These are phyloP conservation scores for Sambucus nigra DNA, from an alignment of 129 eudicot species.

Conservation along the genomic window DNA sequence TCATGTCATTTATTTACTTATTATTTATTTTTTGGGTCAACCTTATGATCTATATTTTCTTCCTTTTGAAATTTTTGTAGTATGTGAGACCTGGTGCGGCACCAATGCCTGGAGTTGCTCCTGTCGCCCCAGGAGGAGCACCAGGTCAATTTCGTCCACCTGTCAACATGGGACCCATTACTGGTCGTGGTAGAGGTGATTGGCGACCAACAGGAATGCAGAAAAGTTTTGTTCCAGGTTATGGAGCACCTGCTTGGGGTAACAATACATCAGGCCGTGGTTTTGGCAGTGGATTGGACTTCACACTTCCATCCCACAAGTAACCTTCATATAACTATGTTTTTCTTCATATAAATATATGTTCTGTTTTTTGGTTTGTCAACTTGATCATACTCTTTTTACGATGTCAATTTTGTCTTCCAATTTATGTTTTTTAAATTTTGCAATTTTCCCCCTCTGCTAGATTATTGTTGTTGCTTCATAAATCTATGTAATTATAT, in stretches of 20 bases:
- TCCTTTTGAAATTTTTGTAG: slow-evolving; percentile 42
- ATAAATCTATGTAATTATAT: background rate
- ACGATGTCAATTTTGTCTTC: background rate
- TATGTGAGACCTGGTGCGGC: slow-evolving; percentile 97
- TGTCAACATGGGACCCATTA: slow-evolving; percentile 31
- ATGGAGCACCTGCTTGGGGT: slow-evolving; percentile 63
- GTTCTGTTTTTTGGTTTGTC: background rate
- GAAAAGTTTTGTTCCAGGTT: slow-evolving; percentile 75
- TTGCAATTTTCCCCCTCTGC: too few relatives aligned
- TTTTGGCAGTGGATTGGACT: slow-evolving; percentile 80
- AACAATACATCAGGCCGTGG: slow-evolving; percentile 74
- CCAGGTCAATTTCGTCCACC: slow-evolving; percentile 88
- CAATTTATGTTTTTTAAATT: background rate
- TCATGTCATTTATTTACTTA: too few relatives aligned
- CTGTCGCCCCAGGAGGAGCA: slow-evolving; percentile 44
- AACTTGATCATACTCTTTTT: background rate
- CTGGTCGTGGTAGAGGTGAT: slow-evolving; percentile 97
- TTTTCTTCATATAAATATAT: background rate
- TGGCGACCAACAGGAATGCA: slow-evolving; percentile 88
- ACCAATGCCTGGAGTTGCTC: slow-evolving; percentile 77
- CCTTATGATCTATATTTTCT: slow-evolving; percentile 4
- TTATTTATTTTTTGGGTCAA: slow-evolving; percentile 1
- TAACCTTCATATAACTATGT: slow-evolving; percentile 17
- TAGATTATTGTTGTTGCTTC: too few relatives aligned
- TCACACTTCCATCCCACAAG: slow-evolving; percentile 99